Conservation (phyloP, 306 rosid genomes). For the Cicer arietinum region DNA sequence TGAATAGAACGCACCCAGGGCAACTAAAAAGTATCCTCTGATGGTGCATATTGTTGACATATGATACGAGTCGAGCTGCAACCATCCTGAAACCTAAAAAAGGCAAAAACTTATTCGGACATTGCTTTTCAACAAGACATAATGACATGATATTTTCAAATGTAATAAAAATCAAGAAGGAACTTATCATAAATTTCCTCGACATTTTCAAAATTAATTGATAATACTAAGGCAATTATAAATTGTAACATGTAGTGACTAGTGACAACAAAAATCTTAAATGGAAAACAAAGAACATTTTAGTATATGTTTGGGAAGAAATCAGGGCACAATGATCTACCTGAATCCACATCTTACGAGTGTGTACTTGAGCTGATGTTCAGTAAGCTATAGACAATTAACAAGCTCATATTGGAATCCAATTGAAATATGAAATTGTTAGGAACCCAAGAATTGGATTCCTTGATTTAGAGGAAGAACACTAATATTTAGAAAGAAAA, state of each 20-base stretch:
- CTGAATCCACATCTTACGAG: background rate
- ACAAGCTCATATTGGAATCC: constrained; percentile 19
- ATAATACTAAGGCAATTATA: background rate
- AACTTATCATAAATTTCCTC: background rate
- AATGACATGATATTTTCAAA: constrained; percentile 15
- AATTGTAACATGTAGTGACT: background rate
- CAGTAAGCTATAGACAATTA: constrained; percentile 8
- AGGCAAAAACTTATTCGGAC: background rate
- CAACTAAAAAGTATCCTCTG: constrained; percentile 13
- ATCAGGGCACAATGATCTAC: constrained; percentile 22
- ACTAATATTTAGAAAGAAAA: too few relatives aligned
- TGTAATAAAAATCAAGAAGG: constrained; percentile 4
- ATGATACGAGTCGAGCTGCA: background rate
- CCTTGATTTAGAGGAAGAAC: too few relatives aligned
- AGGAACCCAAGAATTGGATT: too few relatives aligned
- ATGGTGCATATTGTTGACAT: background rate
- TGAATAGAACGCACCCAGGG: constrained; percentile 2
- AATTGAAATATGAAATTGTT: constrained; percentile 1
- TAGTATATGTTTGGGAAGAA: constrained; percentile 12
- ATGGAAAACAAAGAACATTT: constrained; percentile 8
- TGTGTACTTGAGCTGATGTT: background rate
- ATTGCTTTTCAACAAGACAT: constrained; percentile 17
- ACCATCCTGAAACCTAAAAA: constrained; percentile 11
- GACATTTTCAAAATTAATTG: background rate
- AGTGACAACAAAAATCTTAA: constrained; percentile 5